Percentiles rank a stretch among this genome's conserved stretches.
phyloP scores from a whole-genome alignment of 345 rosid species.

The Angophora floribunda region DNA sequence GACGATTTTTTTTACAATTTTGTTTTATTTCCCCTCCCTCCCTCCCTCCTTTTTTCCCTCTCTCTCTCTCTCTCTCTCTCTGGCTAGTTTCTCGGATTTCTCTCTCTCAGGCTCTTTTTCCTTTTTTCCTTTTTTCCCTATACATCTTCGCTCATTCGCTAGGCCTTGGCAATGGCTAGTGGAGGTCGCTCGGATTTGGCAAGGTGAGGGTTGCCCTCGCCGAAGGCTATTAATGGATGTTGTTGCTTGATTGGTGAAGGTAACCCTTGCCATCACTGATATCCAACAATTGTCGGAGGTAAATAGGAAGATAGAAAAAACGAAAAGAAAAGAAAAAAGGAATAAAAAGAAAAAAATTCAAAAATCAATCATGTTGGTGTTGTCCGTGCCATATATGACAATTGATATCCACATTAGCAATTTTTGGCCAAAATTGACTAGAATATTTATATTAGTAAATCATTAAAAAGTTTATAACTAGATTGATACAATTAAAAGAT shows the following conservation, averaged over 20 bases:
- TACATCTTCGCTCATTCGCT: not conserved
- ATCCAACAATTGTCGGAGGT: not conserved
- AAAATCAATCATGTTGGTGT: not conserved
- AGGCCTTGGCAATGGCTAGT: not conserved
- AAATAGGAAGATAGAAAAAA: not conserved
- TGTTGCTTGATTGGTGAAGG: not conserved
- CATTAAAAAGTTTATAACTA: not conserved
- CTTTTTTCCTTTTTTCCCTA: no score
- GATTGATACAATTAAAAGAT: not conserved
- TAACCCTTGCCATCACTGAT: no score
- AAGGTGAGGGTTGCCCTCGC: not conserved
- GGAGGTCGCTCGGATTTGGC: accelerated
- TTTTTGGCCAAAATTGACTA: accelerated
- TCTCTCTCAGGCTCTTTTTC: no score
- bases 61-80: not conserved
- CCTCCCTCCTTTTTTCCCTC: not conserved
- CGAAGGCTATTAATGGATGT: not conserved
- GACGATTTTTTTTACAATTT: no score
- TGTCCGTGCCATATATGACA: not conserved
- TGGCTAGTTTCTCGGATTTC: no score
- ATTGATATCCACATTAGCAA: accelerated
- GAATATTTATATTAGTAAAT: not conserved
- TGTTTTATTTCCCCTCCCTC: no score
- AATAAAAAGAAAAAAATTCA: accelerated
- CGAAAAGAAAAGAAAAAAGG: not conserved